Base-by-base conservation (phyloP, 2,329 filamentous ascomycete species). In the Penicillium sp. region DNA sequence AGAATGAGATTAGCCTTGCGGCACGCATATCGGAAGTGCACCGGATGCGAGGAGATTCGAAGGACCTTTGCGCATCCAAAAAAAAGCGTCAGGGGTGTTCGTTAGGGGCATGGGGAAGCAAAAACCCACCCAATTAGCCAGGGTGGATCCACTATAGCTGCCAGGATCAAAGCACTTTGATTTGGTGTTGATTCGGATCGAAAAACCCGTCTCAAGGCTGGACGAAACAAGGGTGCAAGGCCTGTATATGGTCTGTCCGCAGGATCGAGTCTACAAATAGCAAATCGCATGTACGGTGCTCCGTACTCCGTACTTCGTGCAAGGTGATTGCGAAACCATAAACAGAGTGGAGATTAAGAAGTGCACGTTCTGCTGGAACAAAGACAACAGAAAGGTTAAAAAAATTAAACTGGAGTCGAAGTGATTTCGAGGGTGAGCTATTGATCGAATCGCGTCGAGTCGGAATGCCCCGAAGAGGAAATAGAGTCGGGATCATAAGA, bases 31-130 rank as follows among this genome's bases (percentile, higher is more conserved):
- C 57, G 57, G 59, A 56, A 55, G 27, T 31, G 46, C 49, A 46
- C 53, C 55, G 56, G 61, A 59, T 56, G 57, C 54, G 57, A 63
- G 59, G 54, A 54, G 50, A 53, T 16, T 55, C 22, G 41, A 34
- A 46, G 42, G 42, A 45, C 41, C 44, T 52, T 40, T 18, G 18
- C 27, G 22, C 41, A 46, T 45, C 41, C 47, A 51, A 57, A 53
- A 47, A 48, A 50, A 45, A 50, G 52, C 41, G 10, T 57, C 65
- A 68, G 66, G 67, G 67, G 65, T 59, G 67, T 71, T 70, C 65
- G 62, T 68, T 65, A 68, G 66, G 62, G 63, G 60, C 56, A 63
- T 61, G 67, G 67, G 64, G 64, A 69, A 69, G 54, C 59, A 63
- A 54, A 61, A 66, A 64, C 56, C 54, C 59, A 67, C 63, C 63